Evolutionary conservation across 176 grass and related monocot genomes (phyloP).

Genomic region (Triticum timopheevii): DNA sequence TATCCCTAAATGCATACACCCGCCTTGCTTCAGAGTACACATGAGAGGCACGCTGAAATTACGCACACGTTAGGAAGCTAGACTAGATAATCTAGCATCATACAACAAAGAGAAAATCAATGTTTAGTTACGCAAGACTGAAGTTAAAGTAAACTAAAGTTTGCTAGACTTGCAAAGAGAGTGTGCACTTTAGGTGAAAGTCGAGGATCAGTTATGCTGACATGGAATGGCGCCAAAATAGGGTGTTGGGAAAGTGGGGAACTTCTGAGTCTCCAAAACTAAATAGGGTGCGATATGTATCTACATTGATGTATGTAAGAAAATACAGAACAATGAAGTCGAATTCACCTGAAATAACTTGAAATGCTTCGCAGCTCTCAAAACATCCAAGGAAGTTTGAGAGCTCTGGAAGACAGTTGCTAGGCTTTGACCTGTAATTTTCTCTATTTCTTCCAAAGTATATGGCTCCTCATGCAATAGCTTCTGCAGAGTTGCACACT

Average conservation of each 20-base stretch:
- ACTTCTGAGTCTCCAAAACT: neutral
- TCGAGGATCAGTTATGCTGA: neutral
- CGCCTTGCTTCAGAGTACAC: slow-evolving; percentile 93
- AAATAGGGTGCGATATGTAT: neutral
- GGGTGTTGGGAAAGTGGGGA: too few species aligned
- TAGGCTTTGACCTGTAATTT: slow-evolving; percentile 63
- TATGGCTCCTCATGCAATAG: slow-evolving; percentile 80
- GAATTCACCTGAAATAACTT: slow-evolving; percentile 85
- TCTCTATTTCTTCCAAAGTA: slow-evolving; percentile 72
- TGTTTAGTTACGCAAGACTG: neutral
- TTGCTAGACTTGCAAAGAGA: neutral
- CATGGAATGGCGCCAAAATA: neutral
- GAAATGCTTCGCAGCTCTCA: slow-evolving; percentile 75
- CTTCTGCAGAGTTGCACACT: slow-evolving; percentile 45
- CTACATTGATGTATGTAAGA: neutral
- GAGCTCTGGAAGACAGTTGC: slow-evolving; percentile 66
- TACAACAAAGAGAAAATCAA: neutral
- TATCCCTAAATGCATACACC: slow-evolving; percentile 82
- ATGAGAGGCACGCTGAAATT: slow-evolving; percentile 75
- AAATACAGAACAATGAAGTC: neutral
- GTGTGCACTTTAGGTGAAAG: neutral
- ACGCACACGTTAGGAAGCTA: neutral
- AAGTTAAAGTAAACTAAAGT: neutral
- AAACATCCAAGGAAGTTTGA: slow-evolving; percentile 82
- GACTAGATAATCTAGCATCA: neutral